Percentiles rank a stretch among this genome's conserved stretches.
Evolutionary conservation across 768 basidiomycete species (phyloP).

Genomic region (Naganishia kalamii): DNA sequence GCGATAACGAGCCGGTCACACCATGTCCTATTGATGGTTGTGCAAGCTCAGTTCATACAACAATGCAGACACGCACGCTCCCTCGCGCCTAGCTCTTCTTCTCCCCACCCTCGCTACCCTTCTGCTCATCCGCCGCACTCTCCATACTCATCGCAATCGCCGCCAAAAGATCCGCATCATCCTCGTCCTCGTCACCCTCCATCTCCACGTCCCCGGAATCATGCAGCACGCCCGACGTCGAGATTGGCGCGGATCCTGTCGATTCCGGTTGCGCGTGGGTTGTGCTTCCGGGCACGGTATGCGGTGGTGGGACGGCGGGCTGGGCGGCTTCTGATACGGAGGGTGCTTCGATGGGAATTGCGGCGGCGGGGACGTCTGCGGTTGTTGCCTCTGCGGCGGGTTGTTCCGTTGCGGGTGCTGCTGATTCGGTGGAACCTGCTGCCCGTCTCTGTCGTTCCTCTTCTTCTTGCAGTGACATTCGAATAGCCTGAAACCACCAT

Average conservation of each 20-base stretch:
- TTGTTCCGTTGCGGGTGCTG: constrained; percentile 33
- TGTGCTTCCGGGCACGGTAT: neutral
- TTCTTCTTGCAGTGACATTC: constrained; percentile 80
- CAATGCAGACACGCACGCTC: too few relatives aligned
- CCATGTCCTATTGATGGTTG: too few relatives aligned
- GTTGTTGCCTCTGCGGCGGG: constrained; percentile 25
- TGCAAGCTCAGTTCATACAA: too few relatives aligned
- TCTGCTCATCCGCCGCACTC: constrained; percentile 34
- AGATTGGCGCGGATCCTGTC: constrained; percentile 26
- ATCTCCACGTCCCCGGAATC: constrained; percentile 58
- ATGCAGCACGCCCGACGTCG: constrained; percentile 28
- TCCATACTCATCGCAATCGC: constrained; percentile 89
- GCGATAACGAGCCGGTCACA: too few relatives aligned
- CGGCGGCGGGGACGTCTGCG: constrained; percentile 26
- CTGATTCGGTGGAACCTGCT: constrained; percentile 41
- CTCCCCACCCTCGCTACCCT: neutral
- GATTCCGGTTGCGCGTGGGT: constrained; percentile 15
- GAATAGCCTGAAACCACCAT: constrained; percentile 63
- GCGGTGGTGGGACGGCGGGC: constrained; percentile 2
- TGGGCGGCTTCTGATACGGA: constrained; percentile 6
- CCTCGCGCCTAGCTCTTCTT: constrained; percentile 18
- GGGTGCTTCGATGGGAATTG: constrained; percentile 23
- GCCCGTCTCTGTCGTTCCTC: constrained; percentile 76
- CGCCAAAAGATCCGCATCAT: constrained; percentile 79
- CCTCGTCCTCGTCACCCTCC: constrained; percentile 50